Evolutionary conservation across 1,284 basidiomycete species (phyloP), one percentile per base, ranked within the genome.

Genomic region (Ustilago loliicola): DNA sequence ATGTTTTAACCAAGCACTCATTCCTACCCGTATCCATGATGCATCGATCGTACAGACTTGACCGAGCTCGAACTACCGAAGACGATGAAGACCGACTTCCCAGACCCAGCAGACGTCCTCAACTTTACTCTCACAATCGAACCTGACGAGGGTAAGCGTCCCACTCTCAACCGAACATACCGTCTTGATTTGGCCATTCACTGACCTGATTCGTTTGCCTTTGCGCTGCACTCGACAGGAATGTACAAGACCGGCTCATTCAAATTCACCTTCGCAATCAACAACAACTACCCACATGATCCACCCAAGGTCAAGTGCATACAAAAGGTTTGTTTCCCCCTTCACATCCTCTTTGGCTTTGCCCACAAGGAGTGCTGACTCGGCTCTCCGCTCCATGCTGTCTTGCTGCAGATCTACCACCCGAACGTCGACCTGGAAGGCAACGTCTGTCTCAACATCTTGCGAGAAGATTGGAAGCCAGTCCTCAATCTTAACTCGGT

Each of bases 381-480:
- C n/a, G 19, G 10, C 23, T 27, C 19, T 9, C 27, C 32, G 15
- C 23, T 21, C 17, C 45, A 29, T 13, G 25, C 47, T 11, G 25
- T 9, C 21, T 23, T 23, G 25, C 19, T 15, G 19, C 30, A 97
- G 96, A 98, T 99, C 86, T 99, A 99, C 87, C 97, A 99, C 87
- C 97, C 97, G 1, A 99, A 99, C 85, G 92, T 99, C 54, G 96
- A 99, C 87, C 90, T 98, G 38, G 94, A 98, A 53, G 96, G 96
- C 57, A 98, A 98, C 80, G 95, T 98, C 42, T 88, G 87, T 72
- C 85, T 88, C 36, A 99, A 99, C 89, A 98, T 99, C 83, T 90
- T 99, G 69, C 91, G 97, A 86, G 97, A 99, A 89, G 97, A 99
- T 88, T 99, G 97, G 97, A 99, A 99, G 86, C 97, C 97, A 17